Base-by-base conservation (phyloP, 768 basidiomycete genomes). In the Calvatia gigantea region DNA sequence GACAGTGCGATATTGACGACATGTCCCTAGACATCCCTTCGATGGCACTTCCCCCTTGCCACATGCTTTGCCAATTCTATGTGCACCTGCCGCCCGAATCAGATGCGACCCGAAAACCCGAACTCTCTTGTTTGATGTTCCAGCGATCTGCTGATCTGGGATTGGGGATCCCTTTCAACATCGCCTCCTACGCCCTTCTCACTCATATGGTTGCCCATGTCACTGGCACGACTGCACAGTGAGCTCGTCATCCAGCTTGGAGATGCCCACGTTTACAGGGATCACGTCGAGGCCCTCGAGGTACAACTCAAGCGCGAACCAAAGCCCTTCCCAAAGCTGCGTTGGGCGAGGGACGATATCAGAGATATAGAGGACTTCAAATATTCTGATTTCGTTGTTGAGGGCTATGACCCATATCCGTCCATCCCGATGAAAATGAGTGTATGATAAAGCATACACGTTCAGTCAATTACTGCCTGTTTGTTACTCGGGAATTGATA, bases 51-150 rank as follows among this genome's bases (percentile, higher is more conserved):
- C 97, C 97, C 0, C 97, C 97, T 0, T 99, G 97, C 70, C 97
- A 98, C 72, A 89, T 98, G 85, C 87, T 98, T 71, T 98, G 94
- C 73, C 97, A 99, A 68, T 99, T 99, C 79, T 98, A 93, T 75
- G 96, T 99, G 32, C 89, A 93, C 65, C 85, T 96, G 32, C 90
- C 96, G 0, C 71, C 84, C 3, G 60, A 77, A 0, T 62, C 70
- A 12, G 63, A 76, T 15, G 77, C 83, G 1, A 62, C 69, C 1
- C 66, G 74, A 15, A 86, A 83, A 60, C 87, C 87, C 7, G 82
- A 81, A 54, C 86, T 98, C 15, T 95, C 93, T 7, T 98, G 95
- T 70, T 79, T 96, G 42, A 94, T 98, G 94, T 98, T 87, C 75
- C 96, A 98, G 66, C 91, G 97, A 44, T 98, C 96, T 11, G 95